Conservation (phyloP, 257 asterid genomes). For the Primulina tabacum region DNA sequence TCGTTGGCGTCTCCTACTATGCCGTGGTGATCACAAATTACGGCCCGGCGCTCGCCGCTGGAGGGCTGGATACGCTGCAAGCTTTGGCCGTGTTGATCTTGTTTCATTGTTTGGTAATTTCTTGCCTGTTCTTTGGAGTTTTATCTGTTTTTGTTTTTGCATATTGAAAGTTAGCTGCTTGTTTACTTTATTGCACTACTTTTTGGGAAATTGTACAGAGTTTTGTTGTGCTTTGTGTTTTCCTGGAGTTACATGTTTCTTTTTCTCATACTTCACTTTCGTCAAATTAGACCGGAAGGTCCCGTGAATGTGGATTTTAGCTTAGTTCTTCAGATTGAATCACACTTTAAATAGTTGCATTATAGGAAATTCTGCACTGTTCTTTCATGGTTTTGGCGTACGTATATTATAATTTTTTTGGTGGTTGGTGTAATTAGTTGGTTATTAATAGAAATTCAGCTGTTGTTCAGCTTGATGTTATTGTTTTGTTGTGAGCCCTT, state of each 20-base stretch:
- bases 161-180: conserved; percentile 3
- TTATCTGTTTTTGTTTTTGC: not conserved
- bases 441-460: conserved; percentile 13
- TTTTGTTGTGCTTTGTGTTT: not conserved
- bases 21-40: conserved; percentile 60
- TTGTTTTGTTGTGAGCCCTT: not conserved
- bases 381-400: not conserved
- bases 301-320: not conserved
- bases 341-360: not conserved
- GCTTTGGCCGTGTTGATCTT: conserved; percentile 44
- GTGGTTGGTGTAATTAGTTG: not conserved
- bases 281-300: not conserved
- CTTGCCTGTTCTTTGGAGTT: not conserved
- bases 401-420: not conserved
- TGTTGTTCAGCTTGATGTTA: not conserved
- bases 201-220: not conserved
- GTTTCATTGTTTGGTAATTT: conserved; percentile 58
- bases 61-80: conserved; percentile 42
- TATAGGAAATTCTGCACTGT: not conserved
- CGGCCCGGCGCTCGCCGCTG: conserved; percentile 51
- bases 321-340: not conserved
- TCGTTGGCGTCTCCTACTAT: conserved; percentile 68
- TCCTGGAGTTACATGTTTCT: not conserved
- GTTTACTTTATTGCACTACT: not conserved
- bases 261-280: not conserved